phyloP scores from a whole-genome alignment of 2,329 filamentous ascomycete species.

The Aspergillus calidoustus region DNA sequence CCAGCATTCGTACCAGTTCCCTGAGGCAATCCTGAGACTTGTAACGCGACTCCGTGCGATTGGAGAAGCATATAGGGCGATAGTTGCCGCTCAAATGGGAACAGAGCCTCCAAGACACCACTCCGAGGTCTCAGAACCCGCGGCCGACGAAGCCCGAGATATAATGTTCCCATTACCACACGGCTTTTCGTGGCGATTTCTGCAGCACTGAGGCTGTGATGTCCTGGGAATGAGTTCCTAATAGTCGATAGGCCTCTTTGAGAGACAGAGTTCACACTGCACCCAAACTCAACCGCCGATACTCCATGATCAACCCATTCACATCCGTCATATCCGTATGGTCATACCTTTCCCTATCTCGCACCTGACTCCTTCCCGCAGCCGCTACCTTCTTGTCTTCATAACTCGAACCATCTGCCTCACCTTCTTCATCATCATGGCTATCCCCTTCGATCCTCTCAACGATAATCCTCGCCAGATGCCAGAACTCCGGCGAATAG shows the following conservation, averaged over 20 bases:
- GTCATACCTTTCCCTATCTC: constrained; percentile 21
- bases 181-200: constrained; percentile 1
- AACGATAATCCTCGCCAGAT: constrained; percentile 30
- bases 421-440: background rate
- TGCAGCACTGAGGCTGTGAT: background rate
- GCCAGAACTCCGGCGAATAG: constrained; percentile 34
- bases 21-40: background rate
- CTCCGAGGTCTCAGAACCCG: background rate
- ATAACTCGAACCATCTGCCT: background rate
- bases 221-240: too few relatives aligned
- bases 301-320: constrained; percentile 32
- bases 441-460: constrained; percentile 19
- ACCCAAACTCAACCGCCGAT: constrained; percentile 28
- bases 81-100: background rate
- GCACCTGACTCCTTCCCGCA: background rate
- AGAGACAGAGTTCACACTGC: background rate
- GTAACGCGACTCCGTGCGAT: background rate
- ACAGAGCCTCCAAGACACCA: background rate
- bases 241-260: too few relatives aligned
- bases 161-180: constrained; percentile 6
- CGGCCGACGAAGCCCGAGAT: background rate
- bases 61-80: background rate
- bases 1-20: background rate
- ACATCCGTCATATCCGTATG: constrained; percentile 33
- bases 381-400: background rate